A percentile compares a stretch with the other conserved stretches of the same genome.
Evolutionary conservation across 106 monocot species (phyloP).

Genomic region (Amphibolis antarctica): DNA sequence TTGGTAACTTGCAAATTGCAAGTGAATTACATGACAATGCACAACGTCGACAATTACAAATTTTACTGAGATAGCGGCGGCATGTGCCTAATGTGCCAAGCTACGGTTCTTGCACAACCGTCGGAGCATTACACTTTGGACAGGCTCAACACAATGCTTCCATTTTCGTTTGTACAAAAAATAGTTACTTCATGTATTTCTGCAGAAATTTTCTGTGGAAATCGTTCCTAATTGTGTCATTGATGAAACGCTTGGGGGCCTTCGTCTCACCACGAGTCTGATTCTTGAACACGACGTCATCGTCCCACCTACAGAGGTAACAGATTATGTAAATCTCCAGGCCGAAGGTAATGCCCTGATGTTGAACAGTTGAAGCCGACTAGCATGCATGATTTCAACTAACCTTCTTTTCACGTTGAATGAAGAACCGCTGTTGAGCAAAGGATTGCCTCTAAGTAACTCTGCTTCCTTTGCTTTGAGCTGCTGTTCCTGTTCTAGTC

Average conservation of each 20-base stretch:
- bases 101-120: too few relatives aligned
- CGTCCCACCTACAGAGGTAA: constrained; percentile 66
- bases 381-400: background rate
- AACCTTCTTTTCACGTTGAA: constrained; percentile 90
- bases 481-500: constrained; percentile 72
- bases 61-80: too few relatives aligned
- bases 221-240: constrained; percentile 90
- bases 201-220: constrained; percentile 92
- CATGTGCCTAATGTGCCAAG: too few relatives aligned
- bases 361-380: background rate
- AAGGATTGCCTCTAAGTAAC: constrained; percentile 81
- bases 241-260: constrained; percentile 85
- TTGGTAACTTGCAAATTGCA: too few relatives aligned
- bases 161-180: background rate
- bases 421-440: constrained; percentile 57
- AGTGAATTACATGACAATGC: too few relatives aligned
- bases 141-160: background rate
- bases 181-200: constrained; percentile 80
- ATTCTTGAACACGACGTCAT: constrained; percentile 95
- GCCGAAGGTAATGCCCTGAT: background rate
- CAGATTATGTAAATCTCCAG: background rate
- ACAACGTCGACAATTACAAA: too few relatives aligned
- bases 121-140: background rate
- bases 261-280: constrained; percentile 83
- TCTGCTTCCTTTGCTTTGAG: constrained; percentile 84